These are phyloP conservation scores for Claviceps sp. DNA, from an alignment of 2,329 filamentous ascomycete species.

Conservation along the genomic window DNA sequence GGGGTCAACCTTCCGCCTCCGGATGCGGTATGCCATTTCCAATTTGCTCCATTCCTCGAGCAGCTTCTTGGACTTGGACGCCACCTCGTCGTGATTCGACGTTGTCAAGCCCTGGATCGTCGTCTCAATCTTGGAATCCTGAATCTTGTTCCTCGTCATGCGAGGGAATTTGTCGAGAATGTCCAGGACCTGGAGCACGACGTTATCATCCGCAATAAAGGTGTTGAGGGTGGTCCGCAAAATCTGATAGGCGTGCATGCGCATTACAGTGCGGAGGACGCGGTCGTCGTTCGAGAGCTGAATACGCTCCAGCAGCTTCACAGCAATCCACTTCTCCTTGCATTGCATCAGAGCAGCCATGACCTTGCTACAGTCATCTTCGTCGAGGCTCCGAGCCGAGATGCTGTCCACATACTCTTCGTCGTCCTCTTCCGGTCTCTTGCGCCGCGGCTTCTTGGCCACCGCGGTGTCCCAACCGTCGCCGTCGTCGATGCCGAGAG, in stretches of 20 bases:
- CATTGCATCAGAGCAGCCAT: constrained; percentile 96
- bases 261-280: constrained; percentile 77
- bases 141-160: constrained; percentile 91
- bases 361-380: constrained; percentile 78
- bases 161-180: constrained; percentile 82
- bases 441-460: constrained; percentile 81
- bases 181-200: constrained; percentile 77
- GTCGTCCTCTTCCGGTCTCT: constrained; percentile 82
- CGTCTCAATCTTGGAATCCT: constrained; percentile 86
- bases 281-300: constrained; percentile 76
- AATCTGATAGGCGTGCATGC: constrained; percentile 95
- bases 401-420: constrained; percentile 92
- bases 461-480: constrained; percentile 88
- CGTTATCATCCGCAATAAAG: constrained; percentile 81
- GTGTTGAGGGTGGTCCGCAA: constrained; percentile 74
- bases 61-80: constrained; percentile 55
- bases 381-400: constrained; percentile 64
- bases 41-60: constrained; percentile 80
- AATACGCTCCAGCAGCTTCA: constrained; percentile 83
- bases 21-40: constrained; percentile 84
- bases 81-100: constrained; percentile 63
- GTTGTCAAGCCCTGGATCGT: constrained; percentile 56
- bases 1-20: constrained; percentile 72
- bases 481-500: constrained; percentile 83
- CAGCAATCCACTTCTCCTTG: constrained; percentile 98